phyloP scores from a whole-genome alignment of 352 stramenopile genomes.

The Lagenidium sp. region DNA sequence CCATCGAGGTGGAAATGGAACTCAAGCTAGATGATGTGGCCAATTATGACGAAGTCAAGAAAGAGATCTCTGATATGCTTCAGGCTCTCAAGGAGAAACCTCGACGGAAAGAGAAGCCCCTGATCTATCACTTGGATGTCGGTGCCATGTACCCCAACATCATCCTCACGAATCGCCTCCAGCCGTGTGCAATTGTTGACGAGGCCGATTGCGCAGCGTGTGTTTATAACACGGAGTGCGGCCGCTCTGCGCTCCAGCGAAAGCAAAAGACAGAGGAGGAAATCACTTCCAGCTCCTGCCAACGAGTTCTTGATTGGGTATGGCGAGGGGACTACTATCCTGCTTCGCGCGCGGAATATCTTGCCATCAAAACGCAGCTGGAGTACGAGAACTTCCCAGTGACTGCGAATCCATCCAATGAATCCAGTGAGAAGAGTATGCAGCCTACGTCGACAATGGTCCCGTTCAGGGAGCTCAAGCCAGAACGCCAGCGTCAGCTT shows the following conservation, averaged over 20 bases:
- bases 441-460: no score
- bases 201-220: slow-evolving; percentile 95
- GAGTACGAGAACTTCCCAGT: slow-evolving; percentile 82
- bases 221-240: slow-evolving; percentile 86
- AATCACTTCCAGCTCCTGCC: slow-evolving; percentile 85
- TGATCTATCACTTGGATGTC: slow-evolving; percentile 99
- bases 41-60: slow-evolving; percentile 82
- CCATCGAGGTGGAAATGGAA: slow-evolving; percentile 91
- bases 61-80: slow-evolving; percentile 91
- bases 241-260: slow-evolving; percentile 54
- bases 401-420: slow-evolving; percentile 4
- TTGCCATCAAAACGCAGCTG: slow-evolving; percentile 94
- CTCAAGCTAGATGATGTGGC: slow-evolving; percentile 85
- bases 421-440: not conserved
- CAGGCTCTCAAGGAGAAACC: slow-evolving; percentile 92
- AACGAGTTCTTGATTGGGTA: slow-evolving; percentile 97
- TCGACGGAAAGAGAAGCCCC: slow-evolving; percentile 84
- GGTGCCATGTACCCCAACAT: slow-evolving; percentile 99
- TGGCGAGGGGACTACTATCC: slow-evolving; percentile 97
- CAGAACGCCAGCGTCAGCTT: slow-evolving; percentile 53
- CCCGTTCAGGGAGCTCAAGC: slow-evolving; percentile 44
- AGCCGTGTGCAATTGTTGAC: slow-evolving; percentile 96
- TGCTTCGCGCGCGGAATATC: slow-evolving; percentile 91
- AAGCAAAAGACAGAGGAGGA: slow-evolving; percentile 33
- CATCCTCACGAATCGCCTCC: slow-evolving; percentile 98